phyloP scores from a whole-genome alignment of 257 asterid species.

The Misopates orontium region DNA sequence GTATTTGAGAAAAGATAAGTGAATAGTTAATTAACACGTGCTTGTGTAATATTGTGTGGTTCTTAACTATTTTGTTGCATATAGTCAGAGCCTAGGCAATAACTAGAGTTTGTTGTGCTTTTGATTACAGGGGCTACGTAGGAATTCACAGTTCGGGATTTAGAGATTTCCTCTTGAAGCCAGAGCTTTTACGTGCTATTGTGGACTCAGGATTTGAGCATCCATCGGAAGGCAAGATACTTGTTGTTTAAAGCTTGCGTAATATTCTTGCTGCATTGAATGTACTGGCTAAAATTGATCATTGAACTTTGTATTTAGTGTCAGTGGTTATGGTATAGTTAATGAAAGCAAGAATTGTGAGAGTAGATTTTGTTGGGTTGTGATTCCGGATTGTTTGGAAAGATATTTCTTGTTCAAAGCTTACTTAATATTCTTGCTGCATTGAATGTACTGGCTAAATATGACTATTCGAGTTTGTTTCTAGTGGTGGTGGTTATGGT shows the following conservation, averaged over 20 bases:
- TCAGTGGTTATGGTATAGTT: not conserved
- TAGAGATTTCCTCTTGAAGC: conserved; percentile 59
- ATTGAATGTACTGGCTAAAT: not conserved
- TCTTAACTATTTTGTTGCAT: not conserved
- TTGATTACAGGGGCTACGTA: conserved; percentile 49
- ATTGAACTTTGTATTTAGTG: not conserved
- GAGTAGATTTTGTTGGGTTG: conserved; percentile 21
- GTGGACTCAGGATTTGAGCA: conserved; percentile 67
- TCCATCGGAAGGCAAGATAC: conserved; percentile 58
- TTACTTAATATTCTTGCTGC: not conserved
- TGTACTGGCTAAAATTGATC: not conserved
- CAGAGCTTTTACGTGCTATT: conserved; percentile 59
- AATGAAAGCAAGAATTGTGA: not conserved
- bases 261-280: not conserved
- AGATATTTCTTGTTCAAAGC: too few species aligned
- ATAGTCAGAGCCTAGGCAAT: too few species aligned
- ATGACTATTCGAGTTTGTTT: not conserved
- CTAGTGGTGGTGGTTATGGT: not conserved
- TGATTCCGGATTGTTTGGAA: not conserved
- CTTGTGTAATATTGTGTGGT: not conserved
- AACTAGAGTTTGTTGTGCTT: not conserved
- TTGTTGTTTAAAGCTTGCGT: not conserved
- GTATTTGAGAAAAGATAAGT: too few species aligned
- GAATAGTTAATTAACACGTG: not conserved
- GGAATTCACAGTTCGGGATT: conserved; percentile 68